Evolutionary conservation across 441 rosid species (phyloP).

Genomic region (Metrosideros polymorpha): DNA sequence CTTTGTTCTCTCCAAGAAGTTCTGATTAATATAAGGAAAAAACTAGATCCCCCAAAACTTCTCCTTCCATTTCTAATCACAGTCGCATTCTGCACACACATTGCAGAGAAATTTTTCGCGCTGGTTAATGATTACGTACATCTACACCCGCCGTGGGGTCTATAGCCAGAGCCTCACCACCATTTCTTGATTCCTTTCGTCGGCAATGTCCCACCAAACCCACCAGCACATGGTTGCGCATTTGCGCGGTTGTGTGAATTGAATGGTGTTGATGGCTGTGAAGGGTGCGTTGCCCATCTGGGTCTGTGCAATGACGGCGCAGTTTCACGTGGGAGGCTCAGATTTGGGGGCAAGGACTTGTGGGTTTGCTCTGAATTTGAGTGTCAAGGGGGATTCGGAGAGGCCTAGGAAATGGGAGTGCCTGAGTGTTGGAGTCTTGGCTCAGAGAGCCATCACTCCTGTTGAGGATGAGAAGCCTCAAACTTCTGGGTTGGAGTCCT

Average conservation of each 20-base stretch:
- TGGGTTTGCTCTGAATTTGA: conserved; percentile 24
- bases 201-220: background rate
- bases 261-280: background rate
- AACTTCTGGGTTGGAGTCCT: conserved; percentile 29
- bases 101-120: background rate
- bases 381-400: background rate
- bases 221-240: background rate
- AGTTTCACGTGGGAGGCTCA: background rate
- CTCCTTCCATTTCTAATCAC: background rate
- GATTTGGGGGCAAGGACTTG: conserved; percentile 27
- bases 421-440: conserved; percentile 21
- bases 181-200: background rate
- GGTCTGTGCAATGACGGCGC: background rate
- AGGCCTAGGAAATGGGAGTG: conserved; percentile 28
- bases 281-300: conserved; percentile 1
- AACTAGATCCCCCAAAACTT: background rate
- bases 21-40: background rate
- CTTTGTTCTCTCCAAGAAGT: background rate
- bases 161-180: background rate
- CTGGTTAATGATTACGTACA: background rate
- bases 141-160: background rate
- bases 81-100: background rate
- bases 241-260: background rate
- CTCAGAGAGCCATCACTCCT: conserved; percentile 42
- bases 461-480: conserved; percentile 50